These are phyloP conservation scores for Triticum urartu DNA, from an alignment of 176 grass and related monocot genomes.

Conservation along the genomic window DNA sequence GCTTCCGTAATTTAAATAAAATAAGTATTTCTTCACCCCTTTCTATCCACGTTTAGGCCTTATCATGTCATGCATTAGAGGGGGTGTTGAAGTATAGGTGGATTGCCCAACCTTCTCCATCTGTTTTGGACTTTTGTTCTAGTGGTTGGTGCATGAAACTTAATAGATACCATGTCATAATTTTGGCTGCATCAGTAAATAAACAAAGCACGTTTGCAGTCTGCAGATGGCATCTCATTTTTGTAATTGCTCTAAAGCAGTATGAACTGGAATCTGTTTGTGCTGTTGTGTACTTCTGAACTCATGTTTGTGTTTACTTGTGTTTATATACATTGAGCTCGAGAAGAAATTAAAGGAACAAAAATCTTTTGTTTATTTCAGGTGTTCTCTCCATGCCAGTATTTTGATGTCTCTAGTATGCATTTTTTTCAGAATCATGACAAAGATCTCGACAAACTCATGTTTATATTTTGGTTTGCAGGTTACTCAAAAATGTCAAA, in stretches of 20 bases:
- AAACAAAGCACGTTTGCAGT: no score
- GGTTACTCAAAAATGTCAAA: background rate
- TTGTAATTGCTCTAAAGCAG: background rate
- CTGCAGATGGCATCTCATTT: background rate
- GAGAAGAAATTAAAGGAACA: background rate
- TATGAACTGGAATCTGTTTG: background rate
- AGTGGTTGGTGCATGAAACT: no score
- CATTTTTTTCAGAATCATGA: background rate
- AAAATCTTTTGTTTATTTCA: background rate
- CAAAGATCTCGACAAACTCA: background rate
- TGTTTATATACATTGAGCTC: background rate
- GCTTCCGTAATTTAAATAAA: no score
- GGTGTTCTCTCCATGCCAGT: background rate
- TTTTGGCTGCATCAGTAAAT: no score
- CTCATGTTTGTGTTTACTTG: background rate
- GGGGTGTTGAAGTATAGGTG: no score
- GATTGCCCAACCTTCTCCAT: no score
- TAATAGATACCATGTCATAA: no score
- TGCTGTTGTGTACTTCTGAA: background rate
- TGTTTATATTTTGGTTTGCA: background rate
- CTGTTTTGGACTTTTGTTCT: no score
- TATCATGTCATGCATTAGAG: no score
- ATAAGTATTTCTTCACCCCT: no score
- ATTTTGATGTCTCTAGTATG: background rate
- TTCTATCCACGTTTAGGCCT: no score